Evolutionary conservation across 352 stramenopile genomes (phyloP).

Genomic region (Phytopythium helicoides): DNA sequence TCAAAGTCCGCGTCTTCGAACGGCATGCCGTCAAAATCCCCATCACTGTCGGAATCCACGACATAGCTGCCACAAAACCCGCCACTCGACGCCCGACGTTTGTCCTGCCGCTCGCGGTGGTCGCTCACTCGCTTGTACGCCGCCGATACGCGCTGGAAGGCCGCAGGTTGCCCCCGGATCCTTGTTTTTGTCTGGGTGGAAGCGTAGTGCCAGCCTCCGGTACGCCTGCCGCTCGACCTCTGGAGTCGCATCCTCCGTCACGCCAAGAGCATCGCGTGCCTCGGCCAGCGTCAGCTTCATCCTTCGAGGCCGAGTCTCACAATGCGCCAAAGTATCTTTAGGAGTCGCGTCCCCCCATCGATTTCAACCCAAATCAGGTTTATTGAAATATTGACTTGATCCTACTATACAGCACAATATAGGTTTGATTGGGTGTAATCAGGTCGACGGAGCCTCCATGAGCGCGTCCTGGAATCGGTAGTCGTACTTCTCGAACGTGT

Average conservation of each 20-base stretch:
- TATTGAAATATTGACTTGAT: no score
- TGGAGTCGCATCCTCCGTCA: slow-evolving; percentile 30
- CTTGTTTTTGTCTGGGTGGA: slow-evolving; percentile 72
- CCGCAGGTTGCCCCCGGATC: slow-evolving; percentile 51
- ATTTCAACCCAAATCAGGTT: no score
- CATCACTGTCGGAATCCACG: slow-evolving; percentile 5
- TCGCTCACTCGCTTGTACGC: slow-evolving; percentile 74
- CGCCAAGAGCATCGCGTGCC: slow-evolving; percentile 40
- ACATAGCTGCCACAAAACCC: not conserved
- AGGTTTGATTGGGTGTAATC: no score
- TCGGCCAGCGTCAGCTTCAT: slow-evolving; percentile 41
- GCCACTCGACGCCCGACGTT: not conserved
- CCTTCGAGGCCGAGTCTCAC: not conserved
- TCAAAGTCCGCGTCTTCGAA: slow-evolving; percentile 27
- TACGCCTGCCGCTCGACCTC: slow-evolving; percentile 64
- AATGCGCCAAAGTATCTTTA: no score
- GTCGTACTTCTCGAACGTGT: slow-evolving; percentile 56
- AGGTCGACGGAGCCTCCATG: not conserved
- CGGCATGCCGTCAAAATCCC: slow-evolving; percentile 17
- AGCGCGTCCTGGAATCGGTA: slow-evolving; percentile 48
- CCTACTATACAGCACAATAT: no score
- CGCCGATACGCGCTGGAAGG: slow-evolving; percentile 67
- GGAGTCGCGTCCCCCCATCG: no score
- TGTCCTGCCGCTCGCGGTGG: slow-evolving; percentile 24
- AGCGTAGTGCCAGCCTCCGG: slow-evolving; percentile 54